Evolutionary conservation across 495 filamentous ascomycete genomes (phyloP).

Genomic region (Xylaria longipes): DNA sequence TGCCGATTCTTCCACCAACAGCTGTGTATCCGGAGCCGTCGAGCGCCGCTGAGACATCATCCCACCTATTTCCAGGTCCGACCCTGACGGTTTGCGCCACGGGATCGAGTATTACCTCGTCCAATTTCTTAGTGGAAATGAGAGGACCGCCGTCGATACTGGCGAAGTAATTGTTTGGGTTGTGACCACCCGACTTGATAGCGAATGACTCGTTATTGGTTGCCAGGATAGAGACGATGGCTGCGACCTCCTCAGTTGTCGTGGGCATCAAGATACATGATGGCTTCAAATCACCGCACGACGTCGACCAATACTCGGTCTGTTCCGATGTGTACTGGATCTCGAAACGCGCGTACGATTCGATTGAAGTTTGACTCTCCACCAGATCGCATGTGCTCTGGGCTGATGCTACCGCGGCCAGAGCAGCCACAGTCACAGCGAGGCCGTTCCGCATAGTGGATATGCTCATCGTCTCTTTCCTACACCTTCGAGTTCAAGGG

Average conservation of each 20-base stretch:
- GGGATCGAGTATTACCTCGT: conserved; percentile 52
- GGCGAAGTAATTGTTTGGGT: conserved; percentile 56
- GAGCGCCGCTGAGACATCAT: conserved; percentile 54
- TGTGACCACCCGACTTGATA: conserved; percentile 60
- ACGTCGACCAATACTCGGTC: conserved; percentile 56
- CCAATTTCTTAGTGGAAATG: conserved; percentile 56
- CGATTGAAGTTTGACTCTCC: conserved; percentile 29
- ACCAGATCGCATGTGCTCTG: conserved; percentile 34
- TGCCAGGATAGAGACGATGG: conserved; percentile 42
- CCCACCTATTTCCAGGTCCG: conserved; percentile 60
- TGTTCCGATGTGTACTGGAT: conserved; percentile 47
- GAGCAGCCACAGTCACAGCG: background rate
- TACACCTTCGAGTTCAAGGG: background rate
- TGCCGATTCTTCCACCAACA: conserved; percentile 58
- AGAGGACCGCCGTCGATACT: conserved; percentile 61
- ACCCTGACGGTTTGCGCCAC: conserved; percentile 52
- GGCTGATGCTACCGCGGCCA: conserved; percentile 16
- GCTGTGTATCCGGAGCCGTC: conserved; percentile 54
- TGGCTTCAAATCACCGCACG: conserved; percentile 49
- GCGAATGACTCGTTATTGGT: conserved; percentile 53
- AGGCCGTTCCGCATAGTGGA: conserved; percentile 18
- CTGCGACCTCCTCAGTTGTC: conserved; percentile 44
- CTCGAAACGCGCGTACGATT: conserved; percentile 24
- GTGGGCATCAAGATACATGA: conserved; percentile 56
- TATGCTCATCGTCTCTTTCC: conserved; percentile 11